phyloP scores from a whole-genome alignment of 2,329 filamentous ascomycete species.

The Ophioceras dolichostomum region DNA sequence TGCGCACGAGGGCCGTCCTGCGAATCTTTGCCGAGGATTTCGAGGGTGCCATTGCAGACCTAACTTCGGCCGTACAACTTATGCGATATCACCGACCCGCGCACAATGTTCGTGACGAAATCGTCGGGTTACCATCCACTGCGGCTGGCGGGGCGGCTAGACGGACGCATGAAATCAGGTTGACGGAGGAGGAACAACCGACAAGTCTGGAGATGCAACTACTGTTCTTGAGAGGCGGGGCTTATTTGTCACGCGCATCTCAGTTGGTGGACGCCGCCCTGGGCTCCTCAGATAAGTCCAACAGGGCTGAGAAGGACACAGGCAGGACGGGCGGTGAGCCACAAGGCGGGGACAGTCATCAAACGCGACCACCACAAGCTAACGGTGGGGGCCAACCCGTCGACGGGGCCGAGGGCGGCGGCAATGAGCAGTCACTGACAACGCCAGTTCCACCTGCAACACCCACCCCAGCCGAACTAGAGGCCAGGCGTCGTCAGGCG shows the following conservation, averaged over 20 bases:
- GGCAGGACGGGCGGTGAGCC: too few species aligned
- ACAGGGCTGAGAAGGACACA: neutral
- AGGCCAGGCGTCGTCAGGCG: slow-evolving; percentile 30
- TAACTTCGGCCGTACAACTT: slow-evolving; percentile 52
- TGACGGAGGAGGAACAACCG: slow-evolving; percentile 46
- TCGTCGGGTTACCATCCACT: slow-evolving; percentile 27
- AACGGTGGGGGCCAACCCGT: too few species aligned
- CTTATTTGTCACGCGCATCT: slow-evolving; percentile 61
- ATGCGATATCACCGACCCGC: slow-evolving; percentile 39
- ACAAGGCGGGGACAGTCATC: too few species aligned
- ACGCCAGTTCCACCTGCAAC: too few species aligned
- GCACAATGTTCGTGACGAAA: slow-evolving; percentile 24
- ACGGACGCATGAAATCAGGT: slow-evolving; percentile 10
- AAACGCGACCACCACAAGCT: too few species aligned
- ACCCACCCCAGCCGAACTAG: slow-evolving; percentile 31
- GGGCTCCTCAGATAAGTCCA: slow-evolving; percentile 3
- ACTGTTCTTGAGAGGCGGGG: slow-evolving; percentile 62
- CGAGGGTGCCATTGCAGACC: slow-evolving; percentile 54
- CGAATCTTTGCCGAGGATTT: slow-evolving; percentile 66
- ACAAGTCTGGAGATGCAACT: slow-evolving; percentile 64
- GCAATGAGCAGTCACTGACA: slow-evolving; percentile 12
- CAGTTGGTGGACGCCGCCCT: slow-evolving; percentile 44
- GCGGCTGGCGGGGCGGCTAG: neutral
- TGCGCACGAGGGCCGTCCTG: slow-evolving; percentile 63
- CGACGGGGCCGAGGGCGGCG: neutral